Conservation (phyloP, 139 green algal species). For the Zygnema circumcarinatum region DNA sequence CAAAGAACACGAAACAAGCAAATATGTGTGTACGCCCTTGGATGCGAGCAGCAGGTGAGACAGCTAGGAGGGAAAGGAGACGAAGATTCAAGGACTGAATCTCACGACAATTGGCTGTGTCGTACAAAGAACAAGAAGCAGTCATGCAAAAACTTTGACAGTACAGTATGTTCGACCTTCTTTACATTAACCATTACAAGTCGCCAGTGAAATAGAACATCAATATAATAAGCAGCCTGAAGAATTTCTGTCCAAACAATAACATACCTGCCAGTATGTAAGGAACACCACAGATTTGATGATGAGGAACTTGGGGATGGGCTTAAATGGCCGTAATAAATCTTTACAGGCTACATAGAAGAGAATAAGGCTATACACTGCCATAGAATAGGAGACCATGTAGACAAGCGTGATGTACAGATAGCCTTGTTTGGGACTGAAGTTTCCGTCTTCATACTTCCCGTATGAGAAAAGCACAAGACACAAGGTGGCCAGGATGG, state of each 20-base stretch:
- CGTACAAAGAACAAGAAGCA: too few species aligned
- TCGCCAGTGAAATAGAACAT: too few species aligned
- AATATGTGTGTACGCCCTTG: neutral
- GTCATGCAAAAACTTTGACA: too few species aligned
- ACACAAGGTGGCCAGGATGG: conserved; percentile 81
- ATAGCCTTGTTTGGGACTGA: conserved; percentile 51
- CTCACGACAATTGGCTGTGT: too few species aligned
- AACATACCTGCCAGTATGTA: conserved; percentile 84
- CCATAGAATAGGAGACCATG: conserved; percentile 90
- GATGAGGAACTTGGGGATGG: conserved; percentile 92
- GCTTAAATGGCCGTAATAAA: conserved; percentile 89
- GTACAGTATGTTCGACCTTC: too few species aligned
- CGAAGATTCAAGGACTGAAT: too few species aligned
- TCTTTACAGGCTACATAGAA: conserved; percentile 94
- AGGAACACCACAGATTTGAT: conserved; percentile 97
- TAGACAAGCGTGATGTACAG: conserved; percentile 81
- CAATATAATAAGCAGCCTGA: too few species aligned
- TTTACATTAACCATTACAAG: too few species aligned
- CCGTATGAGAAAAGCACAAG: conserved; percentile 79
- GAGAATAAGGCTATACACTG: conserved; percentile 89
- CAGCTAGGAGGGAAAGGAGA: neutral
- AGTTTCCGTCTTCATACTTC: conserved; percentile 81
- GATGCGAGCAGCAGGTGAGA: neutral
- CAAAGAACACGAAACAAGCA: neutral
- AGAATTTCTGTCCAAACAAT: neutral